These are phyloP conservation scores for Aspergillus ochraceoroseus DNA, from an alignment of 2,329 filamentous ascomycete genomes.

Conservation along the genomic window DNA sequence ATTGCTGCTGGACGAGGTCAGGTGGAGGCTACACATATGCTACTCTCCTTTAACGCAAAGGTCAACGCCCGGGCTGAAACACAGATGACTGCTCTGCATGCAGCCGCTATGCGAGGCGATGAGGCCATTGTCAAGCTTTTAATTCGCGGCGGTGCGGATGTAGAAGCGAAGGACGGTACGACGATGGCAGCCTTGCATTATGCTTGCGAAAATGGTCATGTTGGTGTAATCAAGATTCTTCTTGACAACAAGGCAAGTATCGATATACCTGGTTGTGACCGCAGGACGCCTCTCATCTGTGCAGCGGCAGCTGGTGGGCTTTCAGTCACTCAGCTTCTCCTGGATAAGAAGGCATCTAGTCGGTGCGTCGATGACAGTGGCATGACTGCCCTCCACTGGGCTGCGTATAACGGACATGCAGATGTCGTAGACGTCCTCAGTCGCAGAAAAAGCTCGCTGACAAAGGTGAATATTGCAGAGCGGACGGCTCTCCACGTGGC, in stretches of 20 bases:
- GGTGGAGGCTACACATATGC: conserved; percentile 28
- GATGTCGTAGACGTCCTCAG: conserved; percentile 34
- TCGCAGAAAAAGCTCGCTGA: conserved; percentile 28
- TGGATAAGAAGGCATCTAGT: conserved; percentile 31
- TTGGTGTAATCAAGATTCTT: conserved; percentile 28
- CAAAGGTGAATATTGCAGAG: conserved; percentile 28
- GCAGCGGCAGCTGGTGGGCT: conserved; percentile 33
- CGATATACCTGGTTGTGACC: conserved; percentile 29
- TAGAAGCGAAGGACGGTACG: conserved; percentile 35
- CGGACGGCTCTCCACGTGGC: conserved; percentile 38
- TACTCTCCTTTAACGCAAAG: conserved; percentile 32
- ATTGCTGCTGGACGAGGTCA: conserved; percentile 36
- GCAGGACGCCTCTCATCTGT: conserved; percentile 37
- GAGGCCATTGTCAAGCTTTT: conserved; percentile 33
- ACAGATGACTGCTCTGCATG: conserved; percentile 35
- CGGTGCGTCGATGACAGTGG: conserved; percentile 29
- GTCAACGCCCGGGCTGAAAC: conserved; percentile 34
- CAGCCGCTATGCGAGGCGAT: conserved; percentile 34
- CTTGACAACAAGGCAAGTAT: conserved; percentile 32
- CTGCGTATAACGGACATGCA: conserved; percentile 37
- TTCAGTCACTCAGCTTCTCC: conserved; percentile 27
- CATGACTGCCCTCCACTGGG: conserved; percentile 41
- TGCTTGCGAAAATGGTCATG: conserved; percentile 31
- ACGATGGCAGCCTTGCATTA: conserved; percentile 39
- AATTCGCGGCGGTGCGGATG: conserved; percentile 30